Conservation (phyloP, 108 stramenopile species). For the Cyclotella cryptica region DNA sequence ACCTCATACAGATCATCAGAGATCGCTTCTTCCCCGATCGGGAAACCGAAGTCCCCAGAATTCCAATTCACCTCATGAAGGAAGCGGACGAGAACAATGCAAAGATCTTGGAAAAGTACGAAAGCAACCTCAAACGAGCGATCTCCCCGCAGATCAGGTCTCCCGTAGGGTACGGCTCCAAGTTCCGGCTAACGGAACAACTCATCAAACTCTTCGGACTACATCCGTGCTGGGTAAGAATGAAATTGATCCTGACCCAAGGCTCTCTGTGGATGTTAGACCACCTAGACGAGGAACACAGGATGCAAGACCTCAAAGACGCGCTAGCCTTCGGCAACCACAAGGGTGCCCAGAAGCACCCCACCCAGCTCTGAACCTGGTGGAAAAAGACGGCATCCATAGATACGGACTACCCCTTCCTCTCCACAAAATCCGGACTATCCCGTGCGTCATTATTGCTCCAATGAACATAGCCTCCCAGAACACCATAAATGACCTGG, state of each 20-base stretch:
- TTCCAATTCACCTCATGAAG: not conserved
- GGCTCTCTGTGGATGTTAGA: not conserved
- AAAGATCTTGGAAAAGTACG: not conserved
- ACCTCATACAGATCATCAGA: not conserved
- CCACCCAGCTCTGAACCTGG: not conserved
- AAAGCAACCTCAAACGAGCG: not conserved
- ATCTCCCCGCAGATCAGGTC: too few relatives aligned
- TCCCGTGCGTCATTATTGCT: too few relatives aligned
- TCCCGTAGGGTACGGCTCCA: too few relatives aligned
- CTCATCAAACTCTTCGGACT: too few relatives aligned
- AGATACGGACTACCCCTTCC: too few relatives aligned
- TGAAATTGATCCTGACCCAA: not conserved
- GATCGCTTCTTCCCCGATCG: not conserved
- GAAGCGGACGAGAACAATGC: slow-evolving; percentile 2
- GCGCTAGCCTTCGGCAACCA: not conserved
- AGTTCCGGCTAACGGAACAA: not conserved
- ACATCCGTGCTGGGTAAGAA: too few relatives aligned
- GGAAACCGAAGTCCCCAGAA: not conserved
- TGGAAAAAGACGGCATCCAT: not conserved
- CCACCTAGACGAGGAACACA: not conserved
- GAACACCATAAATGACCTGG: too few relatives aligned
- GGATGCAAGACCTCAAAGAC: not conserved
- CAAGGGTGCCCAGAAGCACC: slow-evolving; percentile 21
- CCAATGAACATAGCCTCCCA: too few relatives aligned
- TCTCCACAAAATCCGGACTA: too few relatives aligned